phyloP scores from a whole-genome alignment of 805 yeast species.

The Candida ponderosae region DNA sequence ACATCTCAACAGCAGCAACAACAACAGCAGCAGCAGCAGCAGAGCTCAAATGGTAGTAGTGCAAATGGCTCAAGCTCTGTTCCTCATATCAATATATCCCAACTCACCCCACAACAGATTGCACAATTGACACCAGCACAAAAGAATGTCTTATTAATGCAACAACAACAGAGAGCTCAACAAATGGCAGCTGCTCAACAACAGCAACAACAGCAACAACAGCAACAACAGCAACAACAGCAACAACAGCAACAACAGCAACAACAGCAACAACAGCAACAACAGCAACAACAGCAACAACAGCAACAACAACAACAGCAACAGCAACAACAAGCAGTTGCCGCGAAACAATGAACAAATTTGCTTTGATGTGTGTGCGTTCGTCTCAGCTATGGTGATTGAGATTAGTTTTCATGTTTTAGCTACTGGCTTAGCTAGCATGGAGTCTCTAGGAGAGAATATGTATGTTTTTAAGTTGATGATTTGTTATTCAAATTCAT shows the following conservation, averaged over 20 bases:
- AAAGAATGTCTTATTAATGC: slow-evolving; percentile 5
- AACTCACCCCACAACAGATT: slow-evolving; percentile 5
- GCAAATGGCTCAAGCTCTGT: slow-evolving; percentile 3
- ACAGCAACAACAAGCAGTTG: slow-evolving; percentile 5
- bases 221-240: slow-evolving; percentile 8
- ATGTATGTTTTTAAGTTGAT: too few relatives aligned
- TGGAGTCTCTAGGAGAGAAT: too few relatives aligned
- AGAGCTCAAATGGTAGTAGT: slow-evolving; percentile 2
- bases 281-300: slow-evolving; percentile 19
- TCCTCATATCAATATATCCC: background rate
- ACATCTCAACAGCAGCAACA: slow-evolving; percentile 4
- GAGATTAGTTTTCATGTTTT: too few relatives aligned
- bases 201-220: slow-evolving; percentile 9
- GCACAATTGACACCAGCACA: slow-evolving; percentile 7
- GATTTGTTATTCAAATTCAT: too few relatives aligned
- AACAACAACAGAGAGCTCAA: slow-evolving; percentile 4
- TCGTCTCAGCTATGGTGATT: too few relatives aligned
- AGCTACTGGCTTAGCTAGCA: too few relatives aligned
- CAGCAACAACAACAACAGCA: slow-evolving; percentile 1
- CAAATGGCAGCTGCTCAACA: background rate
- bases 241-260: slow-evolving; percentile 22
- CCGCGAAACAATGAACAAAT: slow-evolving; percentile 3
- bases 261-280: slow-evolving; percentile 12
- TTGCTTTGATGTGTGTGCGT: too few relatives aligned
- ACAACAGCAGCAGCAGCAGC: slow-evolving; percentile 5